phyloP scores from a whole-genome alignment of 1,284 basidiomycete genomes.

The Pseudozyma thailandica region DNA sequence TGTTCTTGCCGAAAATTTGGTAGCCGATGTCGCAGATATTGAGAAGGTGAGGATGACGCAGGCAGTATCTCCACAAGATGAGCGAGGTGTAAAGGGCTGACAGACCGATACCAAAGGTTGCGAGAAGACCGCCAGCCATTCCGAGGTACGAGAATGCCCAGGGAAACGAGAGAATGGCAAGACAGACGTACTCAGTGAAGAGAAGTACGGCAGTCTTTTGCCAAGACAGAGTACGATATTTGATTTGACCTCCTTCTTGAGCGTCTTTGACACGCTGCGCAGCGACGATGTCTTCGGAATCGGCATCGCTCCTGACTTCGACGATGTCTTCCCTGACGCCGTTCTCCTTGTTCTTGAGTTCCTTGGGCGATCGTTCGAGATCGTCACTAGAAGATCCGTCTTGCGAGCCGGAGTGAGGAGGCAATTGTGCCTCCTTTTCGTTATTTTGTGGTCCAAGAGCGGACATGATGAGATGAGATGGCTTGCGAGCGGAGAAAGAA shows the following conservation, averaged over 20 bases:
- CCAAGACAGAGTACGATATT: slow-evolving; percentile 57
- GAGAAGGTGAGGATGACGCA: slow-evolving; percentile 72
- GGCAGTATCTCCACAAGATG: slow-evolving; percentile 73
- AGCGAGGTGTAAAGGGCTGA: slow-evolving; percentile 60
- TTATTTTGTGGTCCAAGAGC: slow-evolving; percentile 12
- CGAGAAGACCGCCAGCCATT: slow-evolving; percentile 61
- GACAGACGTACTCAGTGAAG: slow-evolving; percentile 62
- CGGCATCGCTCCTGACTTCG: slow-evolving; percentile 27
- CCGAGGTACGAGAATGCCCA: slow-evolving; percentile 58
- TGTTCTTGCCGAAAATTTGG: slow-evolving; percentile 72
- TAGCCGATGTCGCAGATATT: slow-evolving; percentile 77
- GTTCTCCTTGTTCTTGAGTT: slow-evolving; percentile 17
- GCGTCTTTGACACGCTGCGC: slow-evolving; percentile 31
- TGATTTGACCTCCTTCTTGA: slow-evolving; percentile 50
- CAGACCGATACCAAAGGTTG: slow-evolving; percentile 56
- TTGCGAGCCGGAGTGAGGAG: slow-evolving; percentile 10
- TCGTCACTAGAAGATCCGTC: slow-evolving; percentile 35
- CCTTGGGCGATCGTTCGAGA: slow-evolving; percentile 24
- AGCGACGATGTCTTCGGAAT: slow-evolving; percentile 29
- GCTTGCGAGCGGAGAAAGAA: not conserved
- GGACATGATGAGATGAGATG: slow-evolving; percentile 12
- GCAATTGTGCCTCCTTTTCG: slow-evolving; percentile 23
- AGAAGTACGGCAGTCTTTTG: slow-evolving; percentile 54
- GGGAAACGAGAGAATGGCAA: slow-evolving; percentile 61
- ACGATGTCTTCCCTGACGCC: slow-evolving; percentile 16